Evolutionary conservation across 2,329 filamentous ascomycete genomes (phyloP).

Genomic region (Colletotrichum chlorophyti): DNA sequence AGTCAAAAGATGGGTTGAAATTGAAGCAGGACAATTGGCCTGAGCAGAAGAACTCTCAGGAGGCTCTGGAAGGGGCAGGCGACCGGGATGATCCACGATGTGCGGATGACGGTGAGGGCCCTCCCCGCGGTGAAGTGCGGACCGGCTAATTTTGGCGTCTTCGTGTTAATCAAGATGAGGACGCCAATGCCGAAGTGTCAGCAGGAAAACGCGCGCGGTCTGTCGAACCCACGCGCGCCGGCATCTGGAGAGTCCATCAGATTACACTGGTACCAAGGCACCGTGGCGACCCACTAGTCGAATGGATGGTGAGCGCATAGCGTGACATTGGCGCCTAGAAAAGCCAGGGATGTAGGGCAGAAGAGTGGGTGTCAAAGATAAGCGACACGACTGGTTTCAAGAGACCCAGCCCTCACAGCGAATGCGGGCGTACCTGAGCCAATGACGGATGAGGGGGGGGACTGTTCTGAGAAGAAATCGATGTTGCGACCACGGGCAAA

Average conservation of each 20-base stretch:
- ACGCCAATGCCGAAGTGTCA: constrained; percentile 13
- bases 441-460: constrained; percentile 15
- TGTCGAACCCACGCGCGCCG: not conserved
- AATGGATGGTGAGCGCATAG: too few relatives aligned
- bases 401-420: constrained; percentile 17
- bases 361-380: constrained; percentile 27
- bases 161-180: constrained; percentile 22
- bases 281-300: too few relatives aligned
- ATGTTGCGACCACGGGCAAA: not conserved
- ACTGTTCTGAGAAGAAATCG: not conserved
- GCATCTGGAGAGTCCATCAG: not conserved
- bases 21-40: constrained; percentile 9
- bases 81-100: constrained; percentile 23
- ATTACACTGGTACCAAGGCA: too few relatives aligned
- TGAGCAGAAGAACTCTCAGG: not conserved
- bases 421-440: constrained; percentile 7
- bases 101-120: constrained; percentile 18
- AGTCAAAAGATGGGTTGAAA: constrained; percentile 10
- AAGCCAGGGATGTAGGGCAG: constrained; percentile 20
- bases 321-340: constrained; percentile 16
- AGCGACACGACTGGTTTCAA: constrained; percentile 31
- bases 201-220: not conserved
- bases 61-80: constrained; percentile 6
- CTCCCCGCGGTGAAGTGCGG: constrained; percentile 1
- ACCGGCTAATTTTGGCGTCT: not conserved